These are phyloP conservation scores for Ophiostoma fasciatum DNA, from an alignment of 2,329 filamentous ascomycete genomes.

Conservation along the genomic window DNA sequence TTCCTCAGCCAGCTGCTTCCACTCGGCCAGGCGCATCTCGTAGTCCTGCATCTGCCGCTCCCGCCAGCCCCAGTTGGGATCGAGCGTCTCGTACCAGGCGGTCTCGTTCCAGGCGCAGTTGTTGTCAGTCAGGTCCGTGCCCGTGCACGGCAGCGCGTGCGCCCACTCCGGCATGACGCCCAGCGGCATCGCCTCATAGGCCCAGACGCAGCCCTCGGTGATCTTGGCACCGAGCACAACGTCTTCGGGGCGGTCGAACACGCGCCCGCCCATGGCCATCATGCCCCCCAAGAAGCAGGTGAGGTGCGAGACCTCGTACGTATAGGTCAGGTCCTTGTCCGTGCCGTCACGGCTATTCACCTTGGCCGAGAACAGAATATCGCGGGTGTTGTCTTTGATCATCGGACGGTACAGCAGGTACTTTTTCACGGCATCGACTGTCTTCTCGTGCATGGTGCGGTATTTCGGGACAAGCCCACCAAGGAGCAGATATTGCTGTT, in stretches of 20 bases:
- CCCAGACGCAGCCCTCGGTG: conserved; percentile 57
- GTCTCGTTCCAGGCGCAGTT: conserved; percentile 39
- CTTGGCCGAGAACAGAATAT: conserved; percentile 62
- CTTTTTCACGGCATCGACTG: conserved; percentile 52
- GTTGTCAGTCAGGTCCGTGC: conserved; percentile 17
- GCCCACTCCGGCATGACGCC: conserved; percentile 52
- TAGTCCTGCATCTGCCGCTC: conserved; percentile 29
- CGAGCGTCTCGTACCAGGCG: conserved; percentile 32
- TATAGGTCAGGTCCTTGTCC: conserved; percentile 23
- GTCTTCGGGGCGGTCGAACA: conserved; percentile 43
- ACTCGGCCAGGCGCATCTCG: conserved; percentile 22
- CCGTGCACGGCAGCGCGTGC: conserved; percentile 32
- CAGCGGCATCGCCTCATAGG: conserved; percentile 42
- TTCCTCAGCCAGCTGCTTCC: too few species aligned
- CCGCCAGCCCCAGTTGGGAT: conserved; percentile 29
- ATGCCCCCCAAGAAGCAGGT: conserved; percentile 58
- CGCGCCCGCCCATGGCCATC: conserved; percentile 50
- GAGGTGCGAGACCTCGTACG: conserved; percentile 49
- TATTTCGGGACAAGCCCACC: conserved; percentile 63
- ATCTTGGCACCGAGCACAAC: conserved; percentile 48
- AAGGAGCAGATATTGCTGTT: conserved; percentile 58
- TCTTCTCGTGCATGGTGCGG: conserved; percentile 52
- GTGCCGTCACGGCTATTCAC: conserved; percentile 28
- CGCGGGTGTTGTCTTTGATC: conserved; percentile 45
- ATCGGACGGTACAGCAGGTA: conserved; percentile 68